Evolutionary conservation across 305 asterid species (phyloP), one percentile per base, ranked within the genome.

Genomic region (Solanum hybrid): DNA sequence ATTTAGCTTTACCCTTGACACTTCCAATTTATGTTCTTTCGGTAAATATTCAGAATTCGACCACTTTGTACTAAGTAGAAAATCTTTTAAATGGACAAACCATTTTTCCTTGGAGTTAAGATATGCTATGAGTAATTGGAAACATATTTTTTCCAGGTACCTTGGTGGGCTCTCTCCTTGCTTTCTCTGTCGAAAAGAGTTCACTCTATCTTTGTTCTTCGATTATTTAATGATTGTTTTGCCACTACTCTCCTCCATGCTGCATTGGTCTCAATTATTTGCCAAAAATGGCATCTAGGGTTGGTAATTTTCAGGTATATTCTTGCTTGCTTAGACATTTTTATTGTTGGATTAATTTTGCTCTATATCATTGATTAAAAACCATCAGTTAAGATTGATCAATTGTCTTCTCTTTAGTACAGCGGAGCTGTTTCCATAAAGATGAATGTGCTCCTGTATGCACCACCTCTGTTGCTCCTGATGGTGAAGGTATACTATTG

Each of bases 161-260:
- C 99, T 79, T 97, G 98, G 99, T 97, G 99, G 99, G 98, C 99
- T 80, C 93, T 97, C 88, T 92, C 94, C 93, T 92, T 97, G 95
- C 93, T 97, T 72, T 92, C 96, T 89, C 90, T 97, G 91, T 97
- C 99, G 76, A 97, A 96, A 92, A 92, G 98, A 93, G 90, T 95
- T 92, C 99, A 96, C 92, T 97, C 99, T 36, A 97, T 97, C 90
- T 97, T 96, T 70, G 95, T 97, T 93, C 98, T 97, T 92, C 98
- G 99, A 92, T 94, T 97, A 91, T 97, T 97, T 94, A 97, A 97
- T 89, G 99, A 97, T 91, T 97, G 99, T 93, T 96, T 97, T 89
- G 99, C 99, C 89, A 96, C 95, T 70, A 97, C 99, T 86, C 93
- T 97, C 85, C 95, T 96, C 89, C 99, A 97, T 89, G 94, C 95